A percentile compares a stretch with the other conserved stretches of the same genome.
Evolutionary conservation across 176 grass and related monocot genomes (phyloP).

Genomic region (Chloris gayana): DNA sequence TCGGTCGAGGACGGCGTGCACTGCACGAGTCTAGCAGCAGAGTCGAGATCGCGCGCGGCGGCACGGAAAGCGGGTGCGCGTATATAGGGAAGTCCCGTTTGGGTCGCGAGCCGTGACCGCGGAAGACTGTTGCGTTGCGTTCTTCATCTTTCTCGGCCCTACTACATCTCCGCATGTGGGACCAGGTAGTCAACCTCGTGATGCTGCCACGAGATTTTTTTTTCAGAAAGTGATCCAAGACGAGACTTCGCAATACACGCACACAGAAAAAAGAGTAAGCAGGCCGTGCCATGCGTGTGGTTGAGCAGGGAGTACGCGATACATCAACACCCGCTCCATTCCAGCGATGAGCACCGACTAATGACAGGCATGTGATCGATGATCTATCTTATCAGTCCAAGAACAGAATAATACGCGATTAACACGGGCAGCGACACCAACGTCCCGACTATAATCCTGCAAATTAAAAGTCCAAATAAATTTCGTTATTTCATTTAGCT

Average conservation of each 20-base stretch:
- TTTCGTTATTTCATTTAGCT: no score
- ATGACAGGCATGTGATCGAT: not conserved
- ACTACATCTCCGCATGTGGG: not conserved
- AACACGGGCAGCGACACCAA: slow-evolving; percentile 65
- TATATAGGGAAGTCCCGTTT: not conserved
- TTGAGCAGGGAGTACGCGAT: not conserved
- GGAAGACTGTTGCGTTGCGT: not conserved
- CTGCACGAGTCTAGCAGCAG: not conserved
- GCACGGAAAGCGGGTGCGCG: not conserved
- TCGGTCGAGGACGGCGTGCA: not conserved
- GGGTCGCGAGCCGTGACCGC: not conserved
- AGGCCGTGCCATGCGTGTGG: no score
- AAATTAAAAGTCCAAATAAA: not conserved
- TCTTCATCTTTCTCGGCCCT: not conserved
- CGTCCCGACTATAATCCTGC: slow-evolving; percentile 84
- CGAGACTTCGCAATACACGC: no score
- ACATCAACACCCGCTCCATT: not conserved
- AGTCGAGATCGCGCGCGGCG: not conserved
- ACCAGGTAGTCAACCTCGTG: not conserved
- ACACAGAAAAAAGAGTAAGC: no score
- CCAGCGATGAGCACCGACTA: not conserved
- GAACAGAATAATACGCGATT: slow-evolving; percentile 44
- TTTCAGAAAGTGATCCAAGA: no score
- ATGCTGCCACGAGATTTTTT: not conserved
- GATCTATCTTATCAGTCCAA: slow-evolving; percentile 50